Conservation (phyloP, 345 rosid species). For the Dimocarpus longan region DNA sequence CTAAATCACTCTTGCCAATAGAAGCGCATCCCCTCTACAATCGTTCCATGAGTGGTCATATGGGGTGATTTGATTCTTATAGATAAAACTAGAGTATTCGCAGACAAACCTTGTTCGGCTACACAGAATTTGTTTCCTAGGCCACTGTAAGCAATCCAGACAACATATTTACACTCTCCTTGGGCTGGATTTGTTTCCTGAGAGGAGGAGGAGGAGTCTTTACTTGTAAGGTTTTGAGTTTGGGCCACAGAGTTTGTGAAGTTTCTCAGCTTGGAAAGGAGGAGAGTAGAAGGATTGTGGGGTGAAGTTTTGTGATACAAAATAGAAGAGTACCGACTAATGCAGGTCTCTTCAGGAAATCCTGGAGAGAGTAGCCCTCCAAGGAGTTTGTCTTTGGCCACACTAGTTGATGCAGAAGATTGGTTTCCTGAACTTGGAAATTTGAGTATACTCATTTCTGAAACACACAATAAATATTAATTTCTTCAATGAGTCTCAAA, state of each 20-base stretch:
- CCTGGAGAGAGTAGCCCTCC: slow-evolving; percentile 38
- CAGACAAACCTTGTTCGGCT: too few species aligned
- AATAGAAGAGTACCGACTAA: slow-evolving; percentile 35
- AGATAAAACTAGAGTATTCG: too few species aligned
- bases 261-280: slow-evolving; percentile 41
- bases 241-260: slow-evolving; percentile 45
- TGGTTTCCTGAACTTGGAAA: too few species aligned
- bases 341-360: slow-evolving; percentile 34
- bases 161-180: slow-evolving; percentile 39
- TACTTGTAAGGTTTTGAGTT: slow-evolving; percentile 28
- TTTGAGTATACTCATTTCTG: background rate
- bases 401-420: too few species aligned
- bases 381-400: slow-evolving; percentile 23
- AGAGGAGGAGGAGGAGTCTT: slow-evolving; percentile 23
- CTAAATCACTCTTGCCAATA: too few species aligned
- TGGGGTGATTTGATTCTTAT: too few species aligned
- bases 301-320: slow-evolving; percentile 40
- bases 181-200: slow-evolving; percentile 12
- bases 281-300: slow-evolving; percentile 35
- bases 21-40: too few species aligned
- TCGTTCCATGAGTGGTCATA: too few species aligned
- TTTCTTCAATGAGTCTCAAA: too few species aligned
- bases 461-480: background rate
- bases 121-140: slow-evolving; percentile 52
- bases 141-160: slow-evolving; percentile 37